Conservation (phyloP, 805 yeast genomes). For the Priceomyces castillae region DNA sequence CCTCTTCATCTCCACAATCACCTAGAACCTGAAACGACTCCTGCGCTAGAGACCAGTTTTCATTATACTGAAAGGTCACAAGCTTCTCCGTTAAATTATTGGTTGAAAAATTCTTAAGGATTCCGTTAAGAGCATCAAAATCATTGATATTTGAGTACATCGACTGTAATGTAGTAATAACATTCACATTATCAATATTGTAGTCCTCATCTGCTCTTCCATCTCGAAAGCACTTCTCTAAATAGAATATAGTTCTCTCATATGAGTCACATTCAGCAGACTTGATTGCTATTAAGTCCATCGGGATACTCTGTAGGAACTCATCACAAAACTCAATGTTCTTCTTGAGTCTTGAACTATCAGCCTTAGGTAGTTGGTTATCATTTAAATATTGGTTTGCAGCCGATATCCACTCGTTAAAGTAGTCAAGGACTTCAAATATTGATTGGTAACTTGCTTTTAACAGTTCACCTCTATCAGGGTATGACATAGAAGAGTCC, state of each 20-base stretch:
- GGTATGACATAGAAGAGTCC: constrained; percentile 42
- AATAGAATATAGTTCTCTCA: constrained; percentile 81
- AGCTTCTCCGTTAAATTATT: constrained; percentile 72
- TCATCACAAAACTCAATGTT: constrained; percentile 34
- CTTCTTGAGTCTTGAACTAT: constrained; percentile 21
- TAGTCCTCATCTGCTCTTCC: constrained; percentile 21
- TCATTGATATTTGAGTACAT: constrained; percentile 89
- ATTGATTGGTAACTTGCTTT: constrained; percentile 68
- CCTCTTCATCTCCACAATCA: constrained; percentile 25
- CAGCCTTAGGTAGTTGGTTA: constrained; percentile 16
- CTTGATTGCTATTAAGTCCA: constrained; percentile 67
- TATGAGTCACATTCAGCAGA: constrained; percentile 82
- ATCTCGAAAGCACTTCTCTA: constrained; percentile 69
- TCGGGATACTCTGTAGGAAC: constrained; percentile 59
- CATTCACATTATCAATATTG: constrained; percentile 34
- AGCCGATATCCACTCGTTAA: constrained; percentile 68
- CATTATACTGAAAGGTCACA: constrained; percentile 76
- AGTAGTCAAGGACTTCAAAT: constrained; percentile 78
- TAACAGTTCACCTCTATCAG: constrained; percentile 55
- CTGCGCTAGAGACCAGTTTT: constrained; percentile 83
- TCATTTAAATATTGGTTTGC: constrained; percentile 33
- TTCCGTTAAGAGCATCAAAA: constrained; percentile 85
- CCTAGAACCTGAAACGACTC: constrained; percentile 76
- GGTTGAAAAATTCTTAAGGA: constrained; percentile 67
- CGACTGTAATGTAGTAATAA: constrained; percentile 56